Evolutionary conservation across 1,284 basidiomycete genomes (phyloP).

Genomic region (Trametes sp.): DNA sequence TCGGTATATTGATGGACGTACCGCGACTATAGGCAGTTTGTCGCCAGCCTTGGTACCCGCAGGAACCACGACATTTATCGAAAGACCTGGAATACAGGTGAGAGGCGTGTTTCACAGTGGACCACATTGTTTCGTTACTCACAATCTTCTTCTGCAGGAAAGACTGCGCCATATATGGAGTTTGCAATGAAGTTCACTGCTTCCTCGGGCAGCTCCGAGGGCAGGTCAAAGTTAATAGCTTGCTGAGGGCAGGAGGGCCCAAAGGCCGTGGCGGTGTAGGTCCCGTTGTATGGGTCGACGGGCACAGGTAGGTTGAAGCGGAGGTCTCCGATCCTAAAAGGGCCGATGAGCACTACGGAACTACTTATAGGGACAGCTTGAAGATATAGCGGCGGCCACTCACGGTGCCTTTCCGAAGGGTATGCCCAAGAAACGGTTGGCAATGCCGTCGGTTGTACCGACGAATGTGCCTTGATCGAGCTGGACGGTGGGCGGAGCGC

Average conservation of each 20-base stretch:
- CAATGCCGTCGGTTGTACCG: constrained; percentile 29
- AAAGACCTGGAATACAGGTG: constrained; percentile 52
- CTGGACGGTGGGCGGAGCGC: constrained; percentile 28
- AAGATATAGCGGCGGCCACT: constrained; percentile 10
- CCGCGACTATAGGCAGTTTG: constrained; percentile 52
- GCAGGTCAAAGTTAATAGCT: constrained; percentile 36
- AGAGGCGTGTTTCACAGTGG: not conserved
- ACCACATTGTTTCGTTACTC: constrained; percentile 20
- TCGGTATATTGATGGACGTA: too few relatives aligned
- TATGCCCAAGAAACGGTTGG: constrained; percentile 38
- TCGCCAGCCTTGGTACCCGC: constrained; percentile 26
- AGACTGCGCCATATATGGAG: constrained; percentile 43
- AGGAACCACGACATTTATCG: constrained; percentile 52
- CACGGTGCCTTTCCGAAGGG: constrained; percentile 40
- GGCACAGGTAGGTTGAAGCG: constrained; percentile 47
- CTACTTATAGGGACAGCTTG: too few relatives aligned
- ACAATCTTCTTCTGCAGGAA: constrained; percentile 57
- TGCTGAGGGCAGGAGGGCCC: constrained; percentile 50
- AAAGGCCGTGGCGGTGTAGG: constrained; percentile 39
- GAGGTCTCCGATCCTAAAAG: constrained; percentile 27
- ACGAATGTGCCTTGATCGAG: constrained; percentile 37
- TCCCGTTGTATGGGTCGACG: constrained; percentile 41
- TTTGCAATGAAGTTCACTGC: constrained; percentile 48
- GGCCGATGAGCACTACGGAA: not conserved
- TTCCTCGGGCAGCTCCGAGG: constrained; percentile 43